A percentile compares a stretch with the other conserved stretches of the same genome.
Evolutionary conservation across 805 yeast genomes (phyloP).

Genomic region (Pichia scutulata): DNA sequence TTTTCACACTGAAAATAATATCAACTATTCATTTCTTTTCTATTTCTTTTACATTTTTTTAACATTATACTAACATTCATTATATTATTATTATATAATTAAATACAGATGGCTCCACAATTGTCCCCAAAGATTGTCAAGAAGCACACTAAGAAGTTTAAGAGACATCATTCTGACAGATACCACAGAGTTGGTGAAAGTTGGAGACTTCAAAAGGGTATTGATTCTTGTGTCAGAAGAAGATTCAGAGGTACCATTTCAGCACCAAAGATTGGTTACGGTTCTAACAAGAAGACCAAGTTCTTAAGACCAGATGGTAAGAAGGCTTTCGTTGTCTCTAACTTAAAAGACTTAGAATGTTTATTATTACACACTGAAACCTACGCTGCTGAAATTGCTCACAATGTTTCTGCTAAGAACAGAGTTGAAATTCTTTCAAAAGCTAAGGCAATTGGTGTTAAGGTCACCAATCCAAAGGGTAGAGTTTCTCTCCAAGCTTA

Average conservation of each 20-base stretch:
- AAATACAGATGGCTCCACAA: conserved; percentile 81
- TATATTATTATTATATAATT: background rate
- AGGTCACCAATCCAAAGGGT: conserved; percentile 99
- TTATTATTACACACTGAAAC: conserved; percentile 95
- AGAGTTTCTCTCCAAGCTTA: conserved; percentile 97
- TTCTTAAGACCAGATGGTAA: conserved; percentile 95
- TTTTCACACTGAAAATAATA: background rate
- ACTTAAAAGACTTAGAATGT: conserved; percentile 89
- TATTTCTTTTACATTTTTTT: background rate
- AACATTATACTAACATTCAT: background rate
- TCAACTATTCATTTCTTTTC: background rate
- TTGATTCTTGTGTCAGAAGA: conserved; percentile 99
- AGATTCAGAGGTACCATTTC: conserved; percentile 99
- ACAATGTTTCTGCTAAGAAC: conserved; percentile 97
- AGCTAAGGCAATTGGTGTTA: conserved; percentile 97
- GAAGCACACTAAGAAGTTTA: conserved; percentile 98
- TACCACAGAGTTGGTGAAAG: conserved; percentile 95
- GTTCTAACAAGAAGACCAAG: conserved; percentile 98
- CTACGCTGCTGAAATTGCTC: conserved; percentile 99
- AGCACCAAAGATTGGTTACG: conserved; percentile 99
- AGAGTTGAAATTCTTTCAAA: conserved; percentile 92
- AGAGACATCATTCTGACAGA: conserved; percentile 99
- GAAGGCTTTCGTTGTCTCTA: conserved; percentile 92
- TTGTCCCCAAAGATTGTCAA: conserved; percentile 99
- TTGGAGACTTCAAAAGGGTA: conserved; percentile 99